Evolutionary conservation across 2,329 filamentous ascomycete species (phyloP), one percentile per base, ranked within the genome.

Genomic region (Ophiostoma pallidulum): DNA sequence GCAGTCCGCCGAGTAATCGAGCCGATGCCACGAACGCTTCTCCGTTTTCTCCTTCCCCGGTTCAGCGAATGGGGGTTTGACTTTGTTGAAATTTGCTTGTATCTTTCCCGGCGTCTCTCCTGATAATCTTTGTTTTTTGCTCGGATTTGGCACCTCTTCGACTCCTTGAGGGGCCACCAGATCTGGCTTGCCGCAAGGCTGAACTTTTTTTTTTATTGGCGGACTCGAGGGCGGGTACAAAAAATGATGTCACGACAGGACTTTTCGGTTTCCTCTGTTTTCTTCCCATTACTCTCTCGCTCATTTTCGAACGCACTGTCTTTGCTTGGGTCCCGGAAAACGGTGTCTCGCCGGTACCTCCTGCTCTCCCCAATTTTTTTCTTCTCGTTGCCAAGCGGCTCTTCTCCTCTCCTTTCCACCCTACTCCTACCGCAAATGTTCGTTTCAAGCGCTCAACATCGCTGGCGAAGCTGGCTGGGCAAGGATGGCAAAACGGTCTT

Each of bases 111-210:
- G 48, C 50, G 43, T 52, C 49, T 45, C 38, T 39, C 28, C 32
- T 49, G 33, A 51, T 53, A 47, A 50, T 51, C 13, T 48, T 44
- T 63, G 60, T 62, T 63, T 66, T 71, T 68, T 66, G 64, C 66
- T 70, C 66, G 63, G 66, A 69, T 72, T 73, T 69, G 69, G 69
- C 67, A 67, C 64, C 66, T 65, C 66, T 63, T 51, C 33, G 36
- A 64, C 62, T 65, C 56, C 62, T n/a, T 61, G 64, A 69, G 66
- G 62, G 58, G 61, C 65, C 65, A 66, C 67, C 74, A 79, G 75
- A 79, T 76, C 70, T 77, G 69, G 71, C 69, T 74, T 75, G 74
- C 75, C 74, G 74, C 75, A 70, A 80, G 74, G 75, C 76, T 75
- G 64, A 66, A 51, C 24, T 52, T 46, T 48, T 45, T 41, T 65